Percentiles rank a stretch among this genome's conserved stretches.
Conservation (phyloP, 805 yeast genomes). For the Candida montana region DNA sequence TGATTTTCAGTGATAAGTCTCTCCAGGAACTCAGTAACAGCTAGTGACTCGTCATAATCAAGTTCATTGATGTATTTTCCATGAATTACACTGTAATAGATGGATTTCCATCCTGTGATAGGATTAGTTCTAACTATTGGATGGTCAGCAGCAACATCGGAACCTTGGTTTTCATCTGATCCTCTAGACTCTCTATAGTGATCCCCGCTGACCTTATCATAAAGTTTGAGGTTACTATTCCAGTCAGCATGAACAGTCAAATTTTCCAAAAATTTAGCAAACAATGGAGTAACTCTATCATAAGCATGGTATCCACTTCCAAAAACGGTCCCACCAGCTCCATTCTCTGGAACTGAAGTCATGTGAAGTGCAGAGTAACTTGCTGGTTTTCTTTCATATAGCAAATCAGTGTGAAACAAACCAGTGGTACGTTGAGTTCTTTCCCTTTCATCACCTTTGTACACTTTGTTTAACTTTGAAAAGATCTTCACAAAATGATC, state of each 20-base stretch:
- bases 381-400: slow-evolving; percentile 1
- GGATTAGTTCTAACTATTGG: slow-evolving; percentile 4
- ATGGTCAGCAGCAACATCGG: not conserved
- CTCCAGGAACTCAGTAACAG: slow-evolving; percentile 1
- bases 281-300: not conserved
- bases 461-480: slow-evolving; percentile 1
- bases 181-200: slow-evolving; percentile 3
- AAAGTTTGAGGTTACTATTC: slow-evolving; percentile 2
- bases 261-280: not conserved
- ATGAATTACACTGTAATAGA: slow-evolving; percentile 3
- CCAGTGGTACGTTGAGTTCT: slow-evolving; percentile 4
- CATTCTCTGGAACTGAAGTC: slow-evolving; percentile 2
- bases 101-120: slow-evolving; percentile 3
- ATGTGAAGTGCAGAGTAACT: slow-evolving; percentile 1
- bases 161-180: not conserved
- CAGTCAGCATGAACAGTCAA: slow-evolving; percentile 5
- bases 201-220: slow-evolving; percentile 1
- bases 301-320: slow-evolving; percentile 4
- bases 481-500: slow-evolving; percentile 2
- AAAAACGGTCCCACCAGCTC: slow-evolving; percentile 6
- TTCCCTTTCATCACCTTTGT: slow-evolving; percentile 2
- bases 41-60: slow-evolving; percentile 1
- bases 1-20: slow-evolving; percentile 3
- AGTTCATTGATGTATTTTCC: slow-evolving; percentile 4
- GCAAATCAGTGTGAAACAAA: slow-evolving; percentile 1